Conservation (phyloP, 805 yeast species). For the Kluyveromyces nonfermentans region DNA sequence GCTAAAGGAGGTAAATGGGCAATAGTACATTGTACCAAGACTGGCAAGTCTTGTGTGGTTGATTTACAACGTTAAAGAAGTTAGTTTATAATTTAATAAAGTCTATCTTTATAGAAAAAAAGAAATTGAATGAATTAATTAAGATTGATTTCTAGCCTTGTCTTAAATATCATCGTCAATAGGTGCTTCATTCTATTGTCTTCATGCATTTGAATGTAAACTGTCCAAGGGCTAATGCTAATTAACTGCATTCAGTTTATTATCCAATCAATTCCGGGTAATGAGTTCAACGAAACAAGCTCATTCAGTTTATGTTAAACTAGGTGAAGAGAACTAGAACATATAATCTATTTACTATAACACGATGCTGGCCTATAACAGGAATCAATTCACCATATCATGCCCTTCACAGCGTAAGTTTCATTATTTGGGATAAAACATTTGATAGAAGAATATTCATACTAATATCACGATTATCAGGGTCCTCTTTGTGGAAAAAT, state of each 20-base stretch:
- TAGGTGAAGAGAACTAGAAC: neutral
- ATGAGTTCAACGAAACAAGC: too few species aligned
- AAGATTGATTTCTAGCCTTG: neutral
- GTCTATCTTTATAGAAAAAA: neutral
- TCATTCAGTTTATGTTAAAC: too few species aligned
- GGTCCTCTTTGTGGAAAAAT: constrained; percentile 25
- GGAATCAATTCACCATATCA: neutral
- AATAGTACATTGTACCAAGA: constrained; percentile 66
- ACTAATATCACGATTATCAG: constrained; percentile 9
- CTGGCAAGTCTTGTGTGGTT: constrained; percentile 58
- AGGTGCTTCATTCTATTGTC: too few species aligned
- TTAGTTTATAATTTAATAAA: neutral
- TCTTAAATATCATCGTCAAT: too few species aligned
- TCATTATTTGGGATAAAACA: too few species aligned
- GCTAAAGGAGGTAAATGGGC: constrained; percentile 67
- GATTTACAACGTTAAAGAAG: constrained; percentile 46
- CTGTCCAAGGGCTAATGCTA: too few species aligned
- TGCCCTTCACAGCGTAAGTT: neutral
- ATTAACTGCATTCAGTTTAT: too few species aligned
- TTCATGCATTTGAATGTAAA: too few species aligned
- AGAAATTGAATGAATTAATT: too few species aligned
- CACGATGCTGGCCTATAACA: neutral
- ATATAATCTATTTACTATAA: too few species aligned
- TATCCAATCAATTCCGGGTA: too few species aligned
- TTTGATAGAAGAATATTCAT: too few species aligned